These are phyloP conservation scores for Fusarium multiceps DNA, from an alignment of 2,329 filamentous ascomycete species.

Conservation along the genomic window DNA sequence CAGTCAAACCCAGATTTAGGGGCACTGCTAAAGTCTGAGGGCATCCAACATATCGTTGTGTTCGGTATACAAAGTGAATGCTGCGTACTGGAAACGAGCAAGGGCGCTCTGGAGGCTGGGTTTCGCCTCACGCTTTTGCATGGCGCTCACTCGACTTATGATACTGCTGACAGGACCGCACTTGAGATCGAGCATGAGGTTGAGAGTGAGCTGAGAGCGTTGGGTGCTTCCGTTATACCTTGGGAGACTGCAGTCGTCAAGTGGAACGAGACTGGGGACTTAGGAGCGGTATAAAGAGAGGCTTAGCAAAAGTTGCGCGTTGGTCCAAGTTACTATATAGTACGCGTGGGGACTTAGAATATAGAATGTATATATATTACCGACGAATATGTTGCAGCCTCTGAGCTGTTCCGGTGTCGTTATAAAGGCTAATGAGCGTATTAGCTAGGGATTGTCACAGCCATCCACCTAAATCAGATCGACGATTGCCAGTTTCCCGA, in stretches of 20 bases:
- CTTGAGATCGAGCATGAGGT: slow-evolving; percentile 10
- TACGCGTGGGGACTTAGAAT: neutral
- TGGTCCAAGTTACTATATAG: neutral
- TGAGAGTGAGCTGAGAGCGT: slow-evolving; percentile 3
- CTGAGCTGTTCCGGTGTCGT: neutral
- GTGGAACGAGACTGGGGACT: neutral
- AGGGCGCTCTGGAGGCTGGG: slow-evolving; percentile 25
- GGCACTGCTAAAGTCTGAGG: neutral
- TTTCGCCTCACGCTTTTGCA: slow-evolving; percentile 18
- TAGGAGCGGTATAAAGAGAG: neutral
- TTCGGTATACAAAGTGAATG: slow-evolving; percentile 33
- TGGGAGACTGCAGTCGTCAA: slow-evolving; percentile 4
- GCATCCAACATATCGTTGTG: slow-evolving; percentile 14
- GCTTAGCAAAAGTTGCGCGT: neutral
- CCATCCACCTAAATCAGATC: neutral
- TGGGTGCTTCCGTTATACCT: slow-evolving; percentile 2
- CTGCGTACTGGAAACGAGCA: slow-evolving; percentile 26
- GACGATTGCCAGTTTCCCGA: neutral
- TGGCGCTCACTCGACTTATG: slow-evolving; percentile 29
- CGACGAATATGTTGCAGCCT: neutral
- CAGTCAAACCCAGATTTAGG: slow-evolving; percentile 14
- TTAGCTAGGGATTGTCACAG: neutral
- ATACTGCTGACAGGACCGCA: neutral
- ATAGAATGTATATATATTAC: neutral
- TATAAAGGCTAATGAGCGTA: neutral